Base-by-base conservation (phyloP, 2,329 filamentous ascomycete species). In the Fusarium denticulatum region DNA sequence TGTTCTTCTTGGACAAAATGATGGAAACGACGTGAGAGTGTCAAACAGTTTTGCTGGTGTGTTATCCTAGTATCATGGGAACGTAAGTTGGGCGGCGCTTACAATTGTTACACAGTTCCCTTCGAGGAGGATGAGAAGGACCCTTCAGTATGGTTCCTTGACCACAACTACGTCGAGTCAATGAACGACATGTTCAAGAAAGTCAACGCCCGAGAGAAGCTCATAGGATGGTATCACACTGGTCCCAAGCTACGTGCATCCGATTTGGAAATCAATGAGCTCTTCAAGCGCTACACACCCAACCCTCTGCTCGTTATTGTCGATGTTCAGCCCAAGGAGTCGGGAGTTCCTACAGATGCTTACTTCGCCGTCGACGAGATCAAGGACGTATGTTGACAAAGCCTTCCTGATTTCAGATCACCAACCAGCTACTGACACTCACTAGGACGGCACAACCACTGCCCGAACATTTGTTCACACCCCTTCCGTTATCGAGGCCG, bases 101-200 rank as follows among this genome's bases (percentile, higher is more conserved):
- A 59, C 69, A 40, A 59, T 68, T 68, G 53, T 52, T 55, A 26
- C 72, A 72, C 79, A 97, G 96, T 98, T 50, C 96, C 96, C 2
- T 99, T 99, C 81, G 96, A 99, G 85, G 96, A 99, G 86, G 96
- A 99, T 83, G 96, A 98, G 80, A 97, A 97, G 85, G 95, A 99
- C 82, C 96, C 96, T 7, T 97, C 96, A 40, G 96, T 99, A 81
- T 99, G 96, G 96, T 99, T 98, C 83, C 86, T 99, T 75, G 96
- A 99, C 83, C 96, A 99, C 89, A 98, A 98, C 89, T 99, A 98
- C 81, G 94, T 99, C 83, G 96, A 99, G 85, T 94, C 93, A 78
- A 99, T 99, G 96, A 97, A 96, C 86, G 96, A 98, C 84, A 99
- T 99, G 96, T 99, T 99, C 90, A 99, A 99, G 88, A 98, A 98